Base-by-base conservation (phyloP, 176 grass and related monocot species). In the Carex parvula region DNA sequence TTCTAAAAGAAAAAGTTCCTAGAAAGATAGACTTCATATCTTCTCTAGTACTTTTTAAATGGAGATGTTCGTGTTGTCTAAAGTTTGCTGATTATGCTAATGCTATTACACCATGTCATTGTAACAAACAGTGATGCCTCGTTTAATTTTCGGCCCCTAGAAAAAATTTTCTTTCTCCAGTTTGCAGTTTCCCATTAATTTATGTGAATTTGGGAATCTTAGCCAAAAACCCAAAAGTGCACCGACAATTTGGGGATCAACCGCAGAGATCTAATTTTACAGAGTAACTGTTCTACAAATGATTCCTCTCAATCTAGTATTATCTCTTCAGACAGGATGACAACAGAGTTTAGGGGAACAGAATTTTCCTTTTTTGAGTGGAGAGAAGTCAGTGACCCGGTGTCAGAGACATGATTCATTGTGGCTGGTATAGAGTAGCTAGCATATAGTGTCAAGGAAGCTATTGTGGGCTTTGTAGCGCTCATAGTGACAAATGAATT, bases 291-390 rank as follows among this genome's bases (percentile, higher is more conserved):
- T 76, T 21, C 20, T 22, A 7, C 56, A 81, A 63, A 63, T 18
- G 61, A 66, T 68, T 83, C 61, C 61, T 83, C 59, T 42, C 16
- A 66, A 68, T 83, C 80, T 17, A 54, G 20, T 66, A 10, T 83
- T 83, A 83, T 83, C 80, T 65, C 32, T 81, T 81, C 8, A 41
- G 79, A 61, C 80, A 68, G 12, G 60, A 83, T 83, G 42, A 54
- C 60, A 67, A 65, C 62, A 66, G 55, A 54, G 62, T 54, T 68
- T 68, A 55, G 26, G 0, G 12, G 64, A 39, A 56, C 22, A 77
- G 24, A 32, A 77, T 77, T 77, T 77, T 55, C 73, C 52, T 55
- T 76, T 76, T 76, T 30, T 77, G 13, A 77, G 73, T 77, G 73
- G 73, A 77, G 46, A 77, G 24, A 76, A 75, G 12, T 54, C 22